Evolutionary conservation across 371 early-diverging fungal genomes (phyloP).

Genomic region (Mortierella sp.): DNA sequence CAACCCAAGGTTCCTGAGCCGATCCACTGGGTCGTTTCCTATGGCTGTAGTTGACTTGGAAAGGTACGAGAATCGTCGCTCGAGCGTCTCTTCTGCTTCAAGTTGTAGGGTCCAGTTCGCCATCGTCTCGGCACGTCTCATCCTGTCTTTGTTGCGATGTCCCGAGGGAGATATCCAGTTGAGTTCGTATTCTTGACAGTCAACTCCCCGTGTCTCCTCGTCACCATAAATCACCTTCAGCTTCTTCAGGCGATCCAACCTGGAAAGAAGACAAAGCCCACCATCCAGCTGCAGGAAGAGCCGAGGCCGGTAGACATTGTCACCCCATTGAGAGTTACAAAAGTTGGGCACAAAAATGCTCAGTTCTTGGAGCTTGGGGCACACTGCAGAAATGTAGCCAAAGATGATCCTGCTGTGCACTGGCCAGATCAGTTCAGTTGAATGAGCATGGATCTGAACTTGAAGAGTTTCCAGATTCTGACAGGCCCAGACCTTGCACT

Average conservation of each 20-base stretch:
- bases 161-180: neutral
- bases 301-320: neutral
- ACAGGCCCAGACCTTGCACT: neutral
- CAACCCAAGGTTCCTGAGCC: neutral
- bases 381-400: neutral
- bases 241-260: neutral
- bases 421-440: neutral
- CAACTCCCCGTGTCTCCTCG: neutral
- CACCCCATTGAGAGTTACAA: neutral
- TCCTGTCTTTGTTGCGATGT: neutral
- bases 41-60: neutral
- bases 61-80: neutral
- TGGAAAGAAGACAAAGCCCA: neutral
- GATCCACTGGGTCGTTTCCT: neutral
- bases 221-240: neutral
- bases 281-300: neutral
- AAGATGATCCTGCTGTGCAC: neutral
- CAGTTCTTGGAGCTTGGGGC: neutral
- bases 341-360: neutral
- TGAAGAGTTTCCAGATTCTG: neutral
- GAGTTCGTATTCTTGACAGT: neutral
- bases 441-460: neutral
- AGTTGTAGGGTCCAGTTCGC: neutral
- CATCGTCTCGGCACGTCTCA: neutral
- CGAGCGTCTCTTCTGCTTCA: neutral